phyloP scores from a whole-genome alignment of 2,329 filamentous ascomycete genomes.

The Colletotrichum tabaci region DNA sequence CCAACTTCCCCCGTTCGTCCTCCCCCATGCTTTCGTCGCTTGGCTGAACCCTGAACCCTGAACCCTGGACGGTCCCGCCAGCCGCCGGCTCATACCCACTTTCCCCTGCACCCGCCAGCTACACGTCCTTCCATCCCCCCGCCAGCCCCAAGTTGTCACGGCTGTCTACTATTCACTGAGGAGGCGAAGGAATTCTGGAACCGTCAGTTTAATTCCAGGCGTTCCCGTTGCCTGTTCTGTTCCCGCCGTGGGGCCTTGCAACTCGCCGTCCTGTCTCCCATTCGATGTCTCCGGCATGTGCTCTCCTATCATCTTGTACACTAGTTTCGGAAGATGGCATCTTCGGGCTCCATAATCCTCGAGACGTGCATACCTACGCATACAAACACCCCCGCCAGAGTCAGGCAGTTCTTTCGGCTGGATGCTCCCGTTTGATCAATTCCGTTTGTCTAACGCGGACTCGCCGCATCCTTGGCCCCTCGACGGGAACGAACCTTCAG shows the following conservation, averaged over 20 bases:
- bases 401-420: background rate
- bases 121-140: background rate
- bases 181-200: background rate
- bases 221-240: background rate
- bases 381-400: background rate
- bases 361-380: background rate
- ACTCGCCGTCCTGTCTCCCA: background rate
- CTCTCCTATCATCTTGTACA: slow-evolving; percentile 5
- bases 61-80: slow-evolving; percentile 12
- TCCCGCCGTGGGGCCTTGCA: background rate
- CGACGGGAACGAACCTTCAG: slow-evolving; percentile 1
- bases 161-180: background rate
- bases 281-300: slow-evolving; percentile 5
- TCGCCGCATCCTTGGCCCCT: slow-evolving; percentile 3
- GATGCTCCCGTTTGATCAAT: slow-evolving; percentile 14
- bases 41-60: slow-evolving; percentile 13
- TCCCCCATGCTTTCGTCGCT: background rate
- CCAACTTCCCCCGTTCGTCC: background rate
- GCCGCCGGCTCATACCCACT: slow-evolving; percentile 9
- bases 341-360: background rate
- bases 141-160: no score
- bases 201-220: background rate
- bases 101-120: background rate
- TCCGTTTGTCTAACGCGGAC: slow-evolving; percentile 22
- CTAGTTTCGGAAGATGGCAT: background rate